Conservation (phyloP, 1,139 yeast species). For the Diutina mesorugosa region DNA sequence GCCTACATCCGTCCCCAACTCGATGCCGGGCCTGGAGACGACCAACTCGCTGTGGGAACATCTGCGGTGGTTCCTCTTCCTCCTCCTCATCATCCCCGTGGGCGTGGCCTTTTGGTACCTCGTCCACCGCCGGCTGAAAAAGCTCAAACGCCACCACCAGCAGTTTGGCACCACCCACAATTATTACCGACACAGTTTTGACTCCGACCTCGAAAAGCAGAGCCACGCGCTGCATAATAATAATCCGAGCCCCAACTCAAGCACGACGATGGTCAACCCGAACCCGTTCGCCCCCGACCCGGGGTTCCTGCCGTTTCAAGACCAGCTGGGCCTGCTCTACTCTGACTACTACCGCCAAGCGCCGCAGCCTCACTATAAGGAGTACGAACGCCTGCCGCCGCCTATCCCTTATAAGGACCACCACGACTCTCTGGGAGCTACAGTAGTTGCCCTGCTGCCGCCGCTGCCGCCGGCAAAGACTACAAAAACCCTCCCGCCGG, state of each 20-base stretch:
- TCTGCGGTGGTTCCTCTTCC: background rate
- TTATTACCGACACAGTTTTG: background rate
- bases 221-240: background rate
- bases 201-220: background rate
- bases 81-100: background rate
- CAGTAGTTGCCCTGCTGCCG: background rate
- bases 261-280: too few species aligned
- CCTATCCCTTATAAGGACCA: background rate
- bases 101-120: background rate
- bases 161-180: background rate
- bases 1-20: background rate
- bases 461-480: background rate
- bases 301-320: background rate
- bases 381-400: background rate
- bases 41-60: background rate
- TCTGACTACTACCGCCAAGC: slow-evolving; percentile 13
- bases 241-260: too few species aligned
- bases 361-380: background rate
- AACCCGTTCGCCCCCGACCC: background rate
- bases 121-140: background rate
- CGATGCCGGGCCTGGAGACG: slow-evolving; percentile 1
- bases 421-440: background rate
- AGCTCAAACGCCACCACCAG: background rate
- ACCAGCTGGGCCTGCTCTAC: slow-evolving; percentile 7
- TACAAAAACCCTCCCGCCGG: background rate